Conservation (phyloP, 352 stramenopile species). For the Globisporangium middletonii region DNA sequence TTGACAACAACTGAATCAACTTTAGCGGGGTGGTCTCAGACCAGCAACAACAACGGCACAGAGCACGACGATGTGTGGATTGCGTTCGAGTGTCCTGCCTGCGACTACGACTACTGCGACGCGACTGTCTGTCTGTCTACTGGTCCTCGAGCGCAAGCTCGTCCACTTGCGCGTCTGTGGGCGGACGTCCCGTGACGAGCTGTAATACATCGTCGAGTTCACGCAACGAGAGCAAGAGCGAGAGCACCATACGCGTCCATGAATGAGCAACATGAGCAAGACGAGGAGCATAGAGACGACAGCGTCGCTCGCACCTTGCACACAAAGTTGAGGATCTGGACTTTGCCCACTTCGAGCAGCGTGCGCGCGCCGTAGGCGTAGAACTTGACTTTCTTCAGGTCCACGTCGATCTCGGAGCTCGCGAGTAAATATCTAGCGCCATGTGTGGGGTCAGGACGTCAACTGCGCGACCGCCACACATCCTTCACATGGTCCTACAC, state of each 20-base stretch:
- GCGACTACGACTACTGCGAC: background rate
- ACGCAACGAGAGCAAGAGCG: slow-evolving; percentile 5
- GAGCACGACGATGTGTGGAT: too few species aligned
- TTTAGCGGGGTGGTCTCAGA: too few species aligned
- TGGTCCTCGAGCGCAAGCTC: slow-evolving; percentile 59
- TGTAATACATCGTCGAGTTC: slow-evolving; percentile 11
- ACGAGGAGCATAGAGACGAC: background rate
- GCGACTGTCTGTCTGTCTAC: slow-evolving; percentile 15
- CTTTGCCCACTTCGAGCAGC: slow-evolving; percentile 74
- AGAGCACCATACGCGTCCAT: background rate
- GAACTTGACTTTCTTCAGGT: slow-evolving; percentile 76
- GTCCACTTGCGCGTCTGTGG: slow-evolving; percentile 60
- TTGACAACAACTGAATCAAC: background rate
- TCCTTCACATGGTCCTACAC: background rate
- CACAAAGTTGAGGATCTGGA: slow-evolving; percentile 85
- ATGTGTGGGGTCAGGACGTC: background rate
- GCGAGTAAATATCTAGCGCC: slow-evolving; percentile 48
- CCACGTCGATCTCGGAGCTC: slow-evolving; percentile 65
- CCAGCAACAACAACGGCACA: background rate
- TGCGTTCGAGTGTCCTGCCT: too few species aligned
- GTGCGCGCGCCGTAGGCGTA: slow-evolving; percentile 64
- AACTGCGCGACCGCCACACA: too few species aligned
- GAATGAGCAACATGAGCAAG: background rate
- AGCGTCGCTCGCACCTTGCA: slow-evolving; percentile 52
- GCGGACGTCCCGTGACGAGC: slow-evolving; percentile 62